Evolutionary conservation across 2,329 filamentous ascomycete genomes (phyloP).

Genomic region (Fusarium setosum): DNA sequence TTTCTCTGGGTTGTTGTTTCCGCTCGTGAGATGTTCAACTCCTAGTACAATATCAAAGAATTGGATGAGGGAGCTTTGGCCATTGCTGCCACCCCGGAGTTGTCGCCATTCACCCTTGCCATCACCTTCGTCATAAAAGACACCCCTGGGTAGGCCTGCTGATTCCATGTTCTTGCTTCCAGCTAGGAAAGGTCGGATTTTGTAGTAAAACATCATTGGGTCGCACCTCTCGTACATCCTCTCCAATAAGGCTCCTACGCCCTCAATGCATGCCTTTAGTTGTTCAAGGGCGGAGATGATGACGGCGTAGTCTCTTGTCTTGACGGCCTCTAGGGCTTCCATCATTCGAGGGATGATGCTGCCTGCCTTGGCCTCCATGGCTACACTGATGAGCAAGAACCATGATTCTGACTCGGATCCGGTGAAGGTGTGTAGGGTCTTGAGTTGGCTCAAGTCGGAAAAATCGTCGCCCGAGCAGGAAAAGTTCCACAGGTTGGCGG

Average conservation of each 20-base stretch:
- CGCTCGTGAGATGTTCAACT: constrained; percentile 74
- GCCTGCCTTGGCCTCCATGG: constrained; percentile 86
- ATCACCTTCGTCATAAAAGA: constrained; percentile 83
- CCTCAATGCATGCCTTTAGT: constrained; percentile 75
- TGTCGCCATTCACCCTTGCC: constrained; percentile 77
- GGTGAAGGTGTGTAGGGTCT: constrained; percentile 84
- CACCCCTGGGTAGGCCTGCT: constrained; percentile 83
- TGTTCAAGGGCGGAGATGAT: constrained; percentile 73
- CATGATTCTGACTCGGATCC: constrained; percentile 91
- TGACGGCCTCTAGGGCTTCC: constrained; percentile 76
- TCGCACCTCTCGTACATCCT: constrained; percentile 93
- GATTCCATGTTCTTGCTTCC: constrained; percentile 93
- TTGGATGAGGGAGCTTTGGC: constrained; percentile 91
- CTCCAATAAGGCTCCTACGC: constrained; percentile 74
- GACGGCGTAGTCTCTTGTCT: constrained; percentile 66
- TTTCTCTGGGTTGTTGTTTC: constrained; percentile 41
- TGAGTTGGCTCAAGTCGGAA: constrained; percentile 75
- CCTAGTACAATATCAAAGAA: constrained; percentile 91
- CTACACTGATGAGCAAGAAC: constrained; percentile 92
- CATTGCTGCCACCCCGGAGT: constrained; percentile 91
- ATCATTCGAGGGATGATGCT: constrained; percentile 82
- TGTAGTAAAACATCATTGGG: constrained; percentile 88
- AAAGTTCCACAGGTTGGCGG: constrained; percentile 92
- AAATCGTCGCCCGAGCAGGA: constrained; percentile 65
- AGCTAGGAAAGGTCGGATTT: constrained; percentile 87